Evolutionary conservation across 2,329 filamentous ascomycete genomes (phyloP), one percentile per base, ranked within the genome.

Genomic region (Colletotrichum sp.): DNA sequence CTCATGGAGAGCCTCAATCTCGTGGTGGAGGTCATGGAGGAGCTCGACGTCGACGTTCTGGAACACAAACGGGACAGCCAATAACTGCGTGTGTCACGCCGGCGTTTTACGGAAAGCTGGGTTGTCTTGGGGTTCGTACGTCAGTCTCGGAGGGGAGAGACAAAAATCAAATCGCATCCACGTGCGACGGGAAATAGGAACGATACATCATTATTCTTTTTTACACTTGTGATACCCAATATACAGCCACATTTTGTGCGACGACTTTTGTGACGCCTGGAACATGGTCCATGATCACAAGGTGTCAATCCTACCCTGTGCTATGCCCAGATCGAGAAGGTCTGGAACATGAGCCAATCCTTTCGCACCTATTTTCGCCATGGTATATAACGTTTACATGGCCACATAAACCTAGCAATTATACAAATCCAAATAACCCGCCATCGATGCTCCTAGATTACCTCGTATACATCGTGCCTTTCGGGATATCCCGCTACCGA

Each of bases 1-100:
- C 98, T 98, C 85, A 96, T 99, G 89, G 96, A 99, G 81, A 98
- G 94, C 79, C 84, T 98, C 72, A 92, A 92, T 68, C 92, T 98
- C 7, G 93, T 98, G 2, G 84, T 98, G 57, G 94, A 96, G 71
- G 94, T 98, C 18, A 98, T 98, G 94, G 93, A 95, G 84, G 94
- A 98, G 83, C 85, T 99, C 80, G 96, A 99, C 84, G 91, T 93
- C 30, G 96, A 98, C 86, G 93, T 97, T 3, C 83, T 98, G 52
- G 91, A 83, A 61, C 65, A 74, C 24, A 52, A 36, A 18, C 57
- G 18, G 48, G 48, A 69, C 21, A 16, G 16, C 16, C 48, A 76
- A 30, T 69, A 9, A 58, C 8, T 61, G 10, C 38, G 24, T 52
- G 67, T 34, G 67, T 58, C 30, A 36, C 57, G 36, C 36, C 43